These are phyloP conservation scores for Nannizzia gypsea DNA, from an alignment of 2,329 filamentous ascomycete genomes.

Conservation along the genomic window DNA sequence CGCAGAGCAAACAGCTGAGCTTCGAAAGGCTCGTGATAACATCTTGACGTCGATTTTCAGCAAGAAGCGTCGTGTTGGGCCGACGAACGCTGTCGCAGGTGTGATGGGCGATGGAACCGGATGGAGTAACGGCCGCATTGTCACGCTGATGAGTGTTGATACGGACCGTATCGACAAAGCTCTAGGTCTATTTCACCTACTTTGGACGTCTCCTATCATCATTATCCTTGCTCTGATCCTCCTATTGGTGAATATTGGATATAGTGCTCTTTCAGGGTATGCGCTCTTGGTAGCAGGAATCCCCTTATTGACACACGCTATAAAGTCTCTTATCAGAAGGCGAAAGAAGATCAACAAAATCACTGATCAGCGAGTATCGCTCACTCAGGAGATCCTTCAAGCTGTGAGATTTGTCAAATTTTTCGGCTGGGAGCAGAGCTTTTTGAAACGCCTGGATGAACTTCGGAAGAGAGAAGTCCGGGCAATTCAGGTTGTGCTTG, in stretches of 20 bases:
- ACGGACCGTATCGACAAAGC: constrained; percentile 87
- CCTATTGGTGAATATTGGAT: constrained; percentile 74
- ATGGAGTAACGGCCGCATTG: constrained; percentile 85
- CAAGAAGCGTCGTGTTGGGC: constrained; percentile 23
- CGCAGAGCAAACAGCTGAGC: constrained; percentile 28
- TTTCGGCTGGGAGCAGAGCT: constrained; percentile 89
- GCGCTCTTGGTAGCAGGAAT: constrained; percentile 67
- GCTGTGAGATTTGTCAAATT: constrained; percentile 92
- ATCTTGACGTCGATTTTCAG: constrained; percentile 24
- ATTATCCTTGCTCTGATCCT: constrained; percentile 68
- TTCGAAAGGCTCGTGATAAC: constrained; percentile 33
- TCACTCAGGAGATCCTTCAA: constrained; percentile 85
- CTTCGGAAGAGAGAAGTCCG: constrained; percentile 67
- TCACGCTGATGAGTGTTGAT: constrained; percentile 90
- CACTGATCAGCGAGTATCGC: constrained; percentile 78
- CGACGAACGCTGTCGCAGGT: constrained; percentile 30
- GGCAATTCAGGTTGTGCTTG: constrained; percentile 71
- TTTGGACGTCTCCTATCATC: constrained; percentile 75
- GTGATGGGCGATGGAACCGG: constrained; percentile 60
- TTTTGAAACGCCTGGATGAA: constrained; percentile 61
- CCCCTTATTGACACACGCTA: constrained; percentile 63
- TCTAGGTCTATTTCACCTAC: constrained; percentile 76
- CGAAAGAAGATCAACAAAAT: constrained; percentile 79
- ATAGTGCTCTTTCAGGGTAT: constrained; percentile 82
- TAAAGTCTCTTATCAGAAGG: constrained; percentile 62